A percentile compares a stretch with the other conserved stretches of the same genome.
phyloP scores from a whole-genome alignment of 495 filamentous ascomycete species.

The Pyrenopolyporus hunteri region DNA sequence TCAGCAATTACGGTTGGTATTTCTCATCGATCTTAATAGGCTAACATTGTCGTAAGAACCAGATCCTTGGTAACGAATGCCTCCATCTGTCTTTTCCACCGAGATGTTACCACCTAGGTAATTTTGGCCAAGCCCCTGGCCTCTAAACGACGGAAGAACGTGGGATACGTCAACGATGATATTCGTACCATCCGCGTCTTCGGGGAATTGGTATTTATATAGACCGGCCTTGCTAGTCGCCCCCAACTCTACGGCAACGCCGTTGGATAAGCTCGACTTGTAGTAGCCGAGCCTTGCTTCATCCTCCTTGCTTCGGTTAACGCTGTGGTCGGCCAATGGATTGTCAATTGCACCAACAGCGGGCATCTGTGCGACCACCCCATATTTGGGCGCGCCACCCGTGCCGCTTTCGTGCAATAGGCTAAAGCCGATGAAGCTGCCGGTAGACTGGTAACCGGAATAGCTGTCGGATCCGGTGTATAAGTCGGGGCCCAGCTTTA shows the following conservation, averaged over 20 bases:
- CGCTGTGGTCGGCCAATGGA: slow-evolving; percentile 64
- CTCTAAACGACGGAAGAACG: slow-evolving; percentile 67
- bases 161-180: slow-evolving; percentile 75
- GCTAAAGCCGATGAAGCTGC: slow-evolving; percentile 71
- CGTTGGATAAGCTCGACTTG: slow-evolving; percentile 58
- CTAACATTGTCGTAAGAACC: slow-evolving; percentile 70
- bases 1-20: background rate
- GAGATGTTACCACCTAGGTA: slow-evolving; percentile 69
- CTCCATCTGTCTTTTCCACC: slow-evolving; percentile 41
- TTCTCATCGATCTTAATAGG: slow-evolving; percentile 16
- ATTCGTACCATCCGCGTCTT: slow-evolving; percentile 48
- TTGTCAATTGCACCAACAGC: slow-evolving; percentile 60
- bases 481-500: slow-evolving; percentile 73
- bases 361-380: slow-evolving; percentile 71
- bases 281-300: slow-evolving; percentile 68
- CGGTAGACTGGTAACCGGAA: slow-evolving; percentile 65
- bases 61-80: slow-evolving; percentile 65
- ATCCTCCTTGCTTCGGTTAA: slow-evolving; percentile 57
- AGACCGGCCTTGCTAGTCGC: slow-evolving; percentile 68
- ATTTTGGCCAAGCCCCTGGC: slow-evolving; percentile 64
- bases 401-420: slow-evolving; percentile 79
- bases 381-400: slow-evolving; percentile 77
- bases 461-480: slow-evolving; percentile 65
- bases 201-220: slow-evolving; percentile 66
- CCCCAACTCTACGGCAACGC: slow-evolving; percentile 64